Percentiles rank a stretch among this genome's conserved stretches.
Evolutionary conservation across 1,139 yeast species (phyloP).

Genomic region (Kodamaea arcana): DNA sequence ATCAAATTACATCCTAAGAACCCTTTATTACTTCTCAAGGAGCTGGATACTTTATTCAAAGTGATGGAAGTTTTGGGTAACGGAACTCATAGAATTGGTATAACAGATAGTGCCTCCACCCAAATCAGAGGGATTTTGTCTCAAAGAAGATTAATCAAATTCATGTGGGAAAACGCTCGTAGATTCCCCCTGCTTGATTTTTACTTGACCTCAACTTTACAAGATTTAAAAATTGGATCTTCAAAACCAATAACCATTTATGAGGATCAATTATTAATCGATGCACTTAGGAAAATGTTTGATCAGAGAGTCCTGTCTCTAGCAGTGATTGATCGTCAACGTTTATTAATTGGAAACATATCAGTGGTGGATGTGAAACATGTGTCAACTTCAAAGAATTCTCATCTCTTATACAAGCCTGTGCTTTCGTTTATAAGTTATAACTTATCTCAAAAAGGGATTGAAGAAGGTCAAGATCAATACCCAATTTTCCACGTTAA

Average conservation of each 20-base stretch:
- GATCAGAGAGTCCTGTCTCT: constrained; percentile 79
- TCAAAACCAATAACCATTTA: constrained; percentile 68
- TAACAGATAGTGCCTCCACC: constrained; percentile 47
- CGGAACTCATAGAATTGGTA: constrained; percentile 91
- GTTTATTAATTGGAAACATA: constrained; percentile 80
- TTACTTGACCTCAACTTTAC: constrained; percentile 60
- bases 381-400: constrained; percentile 80
- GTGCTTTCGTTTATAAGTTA: constrained; percentile 86
- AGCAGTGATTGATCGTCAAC: constrained; percentile 85
- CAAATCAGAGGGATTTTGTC: constrained; percentile 74
- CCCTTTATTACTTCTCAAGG: constrained; percentile 74
- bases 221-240: constrained; percentile 68
- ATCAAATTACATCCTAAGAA: constrained; percentile 79
- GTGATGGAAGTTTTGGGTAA: constrained; percentile 85
- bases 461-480: constrained; percentile 92
- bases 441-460: constrained; percentile 81
- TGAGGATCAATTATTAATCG: constrained; percentile 83
- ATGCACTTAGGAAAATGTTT: constrained; percentile 84
- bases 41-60: constrained; percentile 59
- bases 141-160: constrained; percentile 79
- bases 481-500: constrained; percentile 95
- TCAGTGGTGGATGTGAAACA: constrained; percentile 90
- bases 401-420: constrained; percentile 72
- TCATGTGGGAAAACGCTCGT: constrained; percentile 89
- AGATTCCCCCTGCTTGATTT: constrained; percentile 77